Conservation (phyloP, 2,329 filamentous ascomycete species). For the Pleoardoris graminearum region DNA sequence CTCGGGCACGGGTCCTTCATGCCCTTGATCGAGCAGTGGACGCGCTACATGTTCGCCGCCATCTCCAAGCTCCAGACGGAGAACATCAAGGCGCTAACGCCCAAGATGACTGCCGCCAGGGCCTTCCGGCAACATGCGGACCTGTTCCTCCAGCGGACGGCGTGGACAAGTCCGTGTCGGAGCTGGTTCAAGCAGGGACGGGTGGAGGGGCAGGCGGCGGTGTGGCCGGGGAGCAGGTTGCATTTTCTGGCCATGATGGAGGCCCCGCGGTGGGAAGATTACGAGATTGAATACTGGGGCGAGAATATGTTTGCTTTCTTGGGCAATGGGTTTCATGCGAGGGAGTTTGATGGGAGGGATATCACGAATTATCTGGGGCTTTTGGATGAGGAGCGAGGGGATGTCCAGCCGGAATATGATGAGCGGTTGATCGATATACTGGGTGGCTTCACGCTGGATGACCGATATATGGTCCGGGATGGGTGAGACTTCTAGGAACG, state of each 20-base stretch:
- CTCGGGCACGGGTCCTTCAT: slow-evolving; percentile 29
- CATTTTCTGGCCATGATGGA: slow-evolving; percentile 32
- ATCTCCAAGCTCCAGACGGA: slow-evolving; percentile 31
- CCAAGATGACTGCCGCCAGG: slow-evolving; percentile 14
- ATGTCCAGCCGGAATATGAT: slow-evolving; percentile 49
- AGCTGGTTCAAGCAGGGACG: slow-evolving; percentile 31
- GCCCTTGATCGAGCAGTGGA: slow-evolving; percentile 31
- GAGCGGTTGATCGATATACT: slow-evolving; percentile 44
- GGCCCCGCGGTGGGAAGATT: slow-evolving; percentile 26
- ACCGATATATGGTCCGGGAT: slow-evolving; percentile 31
- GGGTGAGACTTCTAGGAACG: neutral
- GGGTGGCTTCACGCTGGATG: slow-evolving; percentile 39
- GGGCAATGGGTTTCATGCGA: slow-evolving; percentile 45
- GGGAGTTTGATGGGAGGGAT: slow-evolving; percentile 54
- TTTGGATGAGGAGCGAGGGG: slow-evolving; percentile 42
- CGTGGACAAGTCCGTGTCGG: slow-evolving; percentile 29
- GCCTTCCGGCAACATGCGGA: slow-evolving; percentile 29
- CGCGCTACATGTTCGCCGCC: slow-evolving; percentile 25
- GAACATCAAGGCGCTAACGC: slow-evolving; percentile 25
- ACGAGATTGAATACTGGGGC: slow-evolving; percentile 23
- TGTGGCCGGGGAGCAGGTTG: slow-evolving; percentile 27
- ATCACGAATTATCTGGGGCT: slow-evolving; percentile 50
- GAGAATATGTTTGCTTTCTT: slow-evolving; percentile 29
- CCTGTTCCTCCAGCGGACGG: slow-evolving; percentile 28
- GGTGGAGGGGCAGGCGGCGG: slow-evolving; percentile 25